Percentiles rank a stretch among this genome's conserved stretches.
phyloP scores from a whole-genome alignment of 331 rosid species.

The Spiraea crenata region DNA sequence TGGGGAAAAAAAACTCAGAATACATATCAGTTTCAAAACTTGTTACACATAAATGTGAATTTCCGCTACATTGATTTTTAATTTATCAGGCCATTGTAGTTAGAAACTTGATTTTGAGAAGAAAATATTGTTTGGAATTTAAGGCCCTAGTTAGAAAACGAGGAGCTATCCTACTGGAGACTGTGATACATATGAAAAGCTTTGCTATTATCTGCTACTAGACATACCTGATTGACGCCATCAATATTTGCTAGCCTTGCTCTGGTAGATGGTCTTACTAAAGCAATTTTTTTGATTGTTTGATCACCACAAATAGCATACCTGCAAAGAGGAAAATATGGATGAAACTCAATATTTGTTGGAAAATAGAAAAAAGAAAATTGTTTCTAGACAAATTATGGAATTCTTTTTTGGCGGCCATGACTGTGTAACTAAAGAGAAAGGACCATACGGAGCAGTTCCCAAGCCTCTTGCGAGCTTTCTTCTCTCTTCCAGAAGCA shows the following conservation, averaged over 20 bases:
- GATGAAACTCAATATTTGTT: background rate
- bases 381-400: background rate
- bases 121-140: background rate
- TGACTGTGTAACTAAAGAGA: slow-evolving; percentile 19
- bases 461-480: slow-evolving; percentile 71
- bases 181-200: background rate
- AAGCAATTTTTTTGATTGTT: slow-evolving; percentile 65
- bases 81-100: background rate
- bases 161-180: background rate
- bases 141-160: background rate
- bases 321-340: slow-evolving; percentile 36
- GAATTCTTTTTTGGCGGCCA: slow-evolving; percentile 3
- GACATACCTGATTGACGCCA: slow-evolving; percentile 88
- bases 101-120: background rate
- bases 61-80: background rate
- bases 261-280: slow-evolving; percentile 81
- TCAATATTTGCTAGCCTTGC: slow-evolving; percentile 87
- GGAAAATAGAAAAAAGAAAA: background rate
- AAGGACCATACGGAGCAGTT: slow-evolving; percentile 77
- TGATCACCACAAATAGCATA: slow-evolving; percentile 93
- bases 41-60: background rate
- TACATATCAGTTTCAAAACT: background rate
- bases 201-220: slow-evolving; percentile 7
- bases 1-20: background rate
- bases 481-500: slow-evolving; percentile 88